Base-by-base conservation (phyloP, 768 basidiomycete species). In the Panaeolus papilionaceus region DNA sequence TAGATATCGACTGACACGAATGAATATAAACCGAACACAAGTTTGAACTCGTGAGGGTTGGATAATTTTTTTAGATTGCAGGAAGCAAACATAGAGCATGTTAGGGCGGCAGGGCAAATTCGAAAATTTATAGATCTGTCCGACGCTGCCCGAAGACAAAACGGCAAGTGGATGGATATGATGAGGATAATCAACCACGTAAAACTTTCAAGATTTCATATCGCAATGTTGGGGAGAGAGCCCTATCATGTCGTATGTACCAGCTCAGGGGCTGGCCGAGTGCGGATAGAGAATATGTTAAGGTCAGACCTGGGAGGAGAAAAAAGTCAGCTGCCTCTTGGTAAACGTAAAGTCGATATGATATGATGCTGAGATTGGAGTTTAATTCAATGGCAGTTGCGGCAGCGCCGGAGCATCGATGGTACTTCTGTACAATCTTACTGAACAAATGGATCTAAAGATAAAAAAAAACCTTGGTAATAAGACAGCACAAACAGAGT, bases 201-300 rank as follows among this genome's bases (percentile, higher is more conserved):
- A 58, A 58, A 49, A 40, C 33, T 18, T 58, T 58, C 54, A 58
- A 58, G 54, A 18, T 58, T 33, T 58, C 54, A 58, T 58, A 33
- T n/a, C 26, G 16, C 28, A 58, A 37, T 12, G 37, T 58, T 33
- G 14, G 54, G 11, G 16, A 3, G 14, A 16, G 14, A 16, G 26
- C 33, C 54, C 54, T 58, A 58, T 58, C 28, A 58, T 58, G 54
- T 58, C 26, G 18, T 51, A 37, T 28, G 14, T 28, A 37, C 14
- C 8, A 37, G 28, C 54, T 23, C 54, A 58, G 33, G 33, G 54
- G 14, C n/a, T 33, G 26, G 10, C 54, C 28, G 16, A 58, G 54
- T 58, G 54, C 54, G 54, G 54, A 58, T 58, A 58, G 47, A 23
- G 11, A 16, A 58, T 33, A 33, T 37, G 54, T 16, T 33, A 37